Evolutionary conservation across 441 rosid species (phyloP), one percentile per base, ranked within the genome.

Genomic region (Daphne laureola): DNA sequence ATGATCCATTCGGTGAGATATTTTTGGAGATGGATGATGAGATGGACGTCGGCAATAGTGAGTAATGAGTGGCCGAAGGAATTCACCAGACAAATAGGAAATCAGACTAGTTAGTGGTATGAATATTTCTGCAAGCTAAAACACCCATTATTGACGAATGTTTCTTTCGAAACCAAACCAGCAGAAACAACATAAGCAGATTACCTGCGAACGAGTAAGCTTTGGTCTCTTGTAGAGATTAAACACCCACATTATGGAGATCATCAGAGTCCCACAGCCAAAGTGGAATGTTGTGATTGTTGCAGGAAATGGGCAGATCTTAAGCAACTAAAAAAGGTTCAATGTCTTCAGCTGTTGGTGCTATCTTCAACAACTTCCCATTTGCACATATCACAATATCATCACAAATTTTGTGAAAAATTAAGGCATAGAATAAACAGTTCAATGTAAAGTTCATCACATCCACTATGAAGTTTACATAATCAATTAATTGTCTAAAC

Each of bases 231-330:
- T 55, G 31, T 81, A 60, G 67, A 81, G 79, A 60, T 73, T 79
- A 16, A 68, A 48, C 41, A 81, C 46, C 87, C 91, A 84, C 87
- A 73, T 79, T 17, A 59, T 51, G 17, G 77, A 23, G 41, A 84
- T 59, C 51, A 73, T 66, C 59, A 79, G 53, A 17, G 82, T 68
- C 38, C 86, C 91, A 72, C 91, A 81, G 0, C 83, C 85, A 8
- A 70, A 59, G 18, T 81, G 80, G 61, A 77, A 84, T 12, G 87
- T 80, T 27, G 87, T 77, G 1, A 84, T 71, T 11, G 86, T 81
- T 13, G 86, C 77, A 61, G 91, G 87, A 72, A 73, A 84, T 23
- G 87, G 74, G 68, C 54, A 77, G 46, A 65, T 79, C 70, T 62
- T 77, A 35, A 81, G 78, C 9, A 83, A 81, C 90, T 79, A 54